Conservation (phyloP, 2,329 filamentous ascomycete genomes). For the Arachnopeziza araneosa region DNA sequence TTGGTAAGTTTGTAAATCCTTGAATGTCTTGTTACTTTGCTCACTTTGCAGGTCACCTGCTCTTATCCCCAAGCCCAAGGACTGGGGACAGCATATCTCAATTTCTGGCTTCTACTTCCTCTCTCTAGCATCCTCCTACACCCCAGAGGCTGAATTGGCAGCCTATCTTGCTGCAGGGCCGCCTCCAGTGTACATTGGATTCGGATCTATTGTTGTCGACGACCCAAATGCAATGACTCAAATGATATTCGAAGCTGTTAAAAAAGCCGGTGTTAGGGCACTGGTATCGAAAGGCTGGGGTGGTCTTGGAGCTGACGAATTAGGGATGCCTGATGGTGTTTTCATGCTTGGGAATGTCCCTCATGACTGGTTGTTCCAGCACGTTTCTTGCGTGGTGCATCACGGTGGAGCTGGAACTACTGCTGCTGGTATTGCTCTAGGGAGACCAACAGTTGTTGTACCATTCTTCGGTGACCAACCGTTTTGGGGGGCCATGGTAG, state of each 20-base stretch:
- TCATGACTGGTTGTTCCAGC: conserved; percentile 71
- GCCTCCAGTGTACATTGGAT: conserved; percentile 66
- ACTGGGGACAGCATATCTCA: conserved; percentile 65
- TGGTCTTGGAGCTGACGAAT: conserved; percentile 51
- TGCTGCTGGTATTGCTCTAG: conserved; percentile 66
- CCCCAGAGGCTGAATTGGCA: conserved; percentile 48
- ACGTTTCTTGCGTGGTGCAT: conserved; percentile 60
- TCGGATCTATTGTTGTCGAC: conserved; percentile 70
- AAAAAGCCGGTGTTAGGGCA: conserved; percentile 59
- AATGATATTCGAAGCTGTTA: conserved; percentile 64
- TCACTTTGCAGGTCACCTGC: conserved; percentile 36
- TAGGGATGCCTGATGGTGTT: conserved; percentile 49
- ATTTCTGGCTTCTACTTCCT: conserved; percentile 75
- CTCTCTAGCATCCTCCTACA: conserved; percentile 49
- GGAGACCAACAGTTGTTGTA: conserved; percentile 62
- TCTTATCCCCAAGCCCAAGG: conserved; percentile 58
- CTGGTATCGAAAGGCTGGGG: conserved; percentile 73
- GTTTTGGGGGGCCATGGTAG: conserved; percentile 70
- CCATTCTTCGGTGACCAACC: conserved; percentile 76
- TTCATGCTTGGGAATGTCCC: conserved; percentile 69
- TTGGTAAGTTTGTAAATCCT: conserved; percentile 46
- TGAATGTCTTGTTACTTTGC: background rate
- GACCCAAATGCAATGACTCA: conserved; percentile 61
- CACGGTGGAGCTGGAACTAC: conserved; percentile 73
- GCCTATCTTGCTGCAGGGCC: conserved; percentile 51